phyloP scores from a whole-genome alignment of 352 stramenopile species.

The Phytopythium boreale region DNA sequence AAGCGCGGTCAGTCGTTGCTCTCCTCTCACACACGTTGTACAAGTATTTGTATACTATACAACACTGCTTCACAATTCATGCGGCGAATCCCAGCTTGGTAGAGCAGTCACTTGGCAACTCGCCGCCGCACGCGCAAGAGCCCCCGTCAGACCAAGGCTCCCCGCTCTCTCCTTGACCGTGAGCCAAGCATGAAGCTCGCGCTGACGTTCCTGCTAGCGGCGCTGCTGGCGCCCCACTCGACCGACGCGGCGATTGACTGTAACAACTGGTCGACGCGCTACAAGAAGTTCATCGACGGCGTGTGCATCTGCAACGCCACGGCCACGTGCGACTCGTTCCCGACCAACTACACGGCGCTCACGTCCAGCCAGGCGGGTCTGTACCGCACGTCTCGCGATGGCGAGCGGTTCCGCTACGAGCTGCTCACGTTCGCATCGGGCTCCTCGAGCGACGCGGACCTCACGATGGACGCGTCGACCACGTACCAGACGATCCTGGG shows the following conservation, averaged over 20 bases:
- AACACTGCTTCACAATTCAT: too few relatives aligned
- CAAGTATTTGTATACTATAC: too few relatives aligned
- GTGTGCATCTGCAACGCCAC: conserved; percentile 55
- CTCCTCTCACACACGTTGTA: too few relatives aligned
- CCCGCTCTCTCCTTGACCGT: too few relatives aligned
- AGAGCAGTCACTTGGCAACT: conserved; percentile 5
- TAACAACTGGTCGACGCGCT: conserved; percentile 35
- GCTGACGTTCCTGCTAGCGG: neutral
- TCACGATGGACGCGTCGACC: conserved; percentile 31
- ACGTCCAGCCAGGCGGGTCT: conserved; percentile 27
- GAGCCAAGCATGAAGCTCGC: neutral
- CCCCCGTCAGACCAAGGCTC: neutral
- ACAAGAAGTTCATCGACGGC: conserved; percentile 36
- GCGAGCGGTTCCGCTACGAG: conserved; percentile 39
- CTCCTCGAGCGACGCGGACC: conserved; percentile 13
- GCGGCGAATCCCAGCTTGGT: neutral
- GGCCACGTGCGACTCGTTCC: conserved; percentile 27
- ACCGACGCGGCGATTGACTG: conserved; percentile 9
- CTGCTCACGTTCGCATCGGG: conserved; percentile 12
- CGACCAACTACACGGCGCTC: conserved; percentile 27
- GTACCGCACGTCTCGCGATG: conserved; percentile 45
- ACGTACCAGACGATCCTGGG: conserved; percentile 67
- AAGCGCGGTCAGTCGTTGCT: too few relatives aligned
- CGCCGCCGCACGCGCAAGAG: neutral
- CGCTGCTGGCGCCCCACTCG: neutral